Percentiles rank a stretch among this genome's conserved stretches.
These are phyloP conservation scores for Teunomyces funiuensis DNA, from an alignment of 805 yeast genomes.

Conservation along the genomic window DNA sequence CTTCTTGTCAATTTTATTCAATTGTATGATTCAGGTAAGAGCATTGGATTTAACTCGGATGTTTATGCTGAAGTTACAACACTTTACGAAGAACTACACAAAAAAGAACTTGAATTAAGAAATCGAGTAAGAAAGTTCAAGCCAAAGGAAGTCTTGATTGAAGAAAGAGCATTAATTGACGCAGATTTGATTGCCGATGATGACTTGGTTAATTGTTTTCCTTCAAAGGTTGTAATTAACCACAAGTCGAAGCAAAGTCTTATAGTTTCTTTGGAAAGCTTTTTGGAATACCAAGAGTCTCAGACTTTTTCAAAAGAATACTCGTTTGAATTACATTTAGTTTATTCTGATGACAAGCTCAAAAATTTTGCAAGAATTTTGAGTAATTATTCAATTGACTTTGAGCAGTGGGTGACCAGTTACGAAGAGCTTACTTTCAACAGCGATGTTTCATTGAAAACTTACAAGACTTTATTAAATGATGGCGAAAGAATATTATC, in stretches of 20 bases:
- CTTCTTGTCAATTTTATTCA: constrained; percentile 49
- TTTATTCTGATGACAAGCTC: constrained; percentile 54
- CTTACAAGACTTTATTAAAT: constrained; percentile 41
- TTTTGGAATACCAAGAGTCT: constrained; percentile 24
- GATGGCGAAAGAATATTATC: constrained; percentile 58
- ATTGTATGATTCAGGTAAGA: constrained; percentile 33
- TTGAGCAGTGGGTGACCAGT: constrained; percentile 51
- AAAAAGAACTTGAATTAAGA: constrained; percentile 46
- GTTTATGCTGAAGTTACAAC: constrained; percentile 33
- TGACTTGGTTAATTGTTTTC: constrained; percentile 49
- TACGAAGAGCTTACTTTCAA: constrained; percentile 38
- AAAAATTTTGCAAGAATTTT: constrained; percentile 35
- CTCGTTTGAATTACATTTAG: constrained; percentile 45
- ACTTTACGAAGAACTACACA: constrained; percentile 32
- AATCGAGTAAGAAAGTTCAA: constrained; percentile 29
- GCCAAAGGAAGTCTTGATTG: constrained; percentile 32
- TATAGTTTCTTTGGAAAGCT: constrained; percentile 30
- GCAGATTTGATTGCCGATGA: constrained; percentile 54
- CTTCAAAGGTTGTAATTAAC: constrained; percentile 50
- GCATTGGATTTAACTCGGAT: constrained; percentile 32
- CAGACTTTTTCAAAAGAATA: constrained; percentile 7
- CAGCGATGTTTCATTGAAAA: constrained; percentile 45
- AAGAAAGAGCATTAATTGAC: constrained; percentile 28
- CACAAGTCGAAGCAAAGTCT: constrained; percentile 30
- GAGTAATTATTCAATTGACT: constrained; percentile 43